Evolutionary conservation across 768 basidiomycete species (phyloP).

Genomic region (Rhizopogon vinicolor): DNA sequence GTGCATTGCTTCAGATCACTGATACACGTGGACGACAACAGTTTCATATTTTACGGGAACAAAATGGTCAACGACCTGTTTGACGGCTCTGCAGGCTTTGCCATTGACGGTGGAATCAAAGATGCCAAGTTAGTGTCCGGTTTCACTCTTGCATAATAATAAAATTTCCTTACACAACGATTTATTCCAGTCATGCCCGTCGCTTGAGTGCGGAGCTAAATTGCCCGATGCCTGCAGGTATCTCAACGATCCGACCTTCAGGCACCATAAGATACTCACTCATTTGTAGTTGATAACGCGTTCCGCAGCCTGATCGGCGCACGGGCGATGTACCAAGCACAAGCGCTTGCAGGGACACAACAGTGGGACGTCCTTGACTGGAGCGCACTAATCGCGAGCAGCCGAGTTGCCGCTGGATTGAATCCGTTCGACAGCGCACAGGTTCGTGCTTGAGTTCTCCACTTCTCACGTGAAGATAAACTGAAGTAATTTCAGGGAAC

Average conservation of each 20-base stretch:
- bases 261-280: neutral
- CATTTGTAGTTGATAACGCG: conserved; percentile 49
- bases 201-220: conserved; percentile 60
- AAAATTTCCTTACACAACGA: conserved; percentile 7
- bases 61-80: conserved; percentile 74
- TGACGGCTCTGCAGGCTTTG: conserved; percentile 69
- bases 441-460: conserved; percentile 15
- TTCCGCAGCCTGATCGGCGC: conserved; percentile 79
- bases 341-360: conserved; percentile 39
- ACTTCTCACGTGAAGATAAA: neutral
- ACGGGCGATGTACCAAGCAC: conserved; percentile 58
- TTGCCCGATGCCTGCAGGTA: conserved; percentile 57
- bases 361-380: conserved; percentile 69
- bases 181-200: conserved; percentile 53
- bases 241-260: neutral
- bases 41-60: conserved; percentile 52
- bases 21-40: conserved; percentile 15
- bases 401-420: conserved; percentile 70
- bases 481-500: conserved; percentile 9
- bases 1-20: neutral
- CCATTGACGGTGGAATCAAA: conserved; percentile 84
- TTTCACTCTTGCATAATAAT: neutral
- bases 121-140: conserved; percentile 54
- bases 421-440: conserved; percentile 35
- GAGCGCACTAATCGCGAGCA: conserved; percentile 76